Evolutionary conservation across 1,284 basidiomycete genomes (phyloP).

Genomic region (Sanghuangporus weigelae): DNA sequence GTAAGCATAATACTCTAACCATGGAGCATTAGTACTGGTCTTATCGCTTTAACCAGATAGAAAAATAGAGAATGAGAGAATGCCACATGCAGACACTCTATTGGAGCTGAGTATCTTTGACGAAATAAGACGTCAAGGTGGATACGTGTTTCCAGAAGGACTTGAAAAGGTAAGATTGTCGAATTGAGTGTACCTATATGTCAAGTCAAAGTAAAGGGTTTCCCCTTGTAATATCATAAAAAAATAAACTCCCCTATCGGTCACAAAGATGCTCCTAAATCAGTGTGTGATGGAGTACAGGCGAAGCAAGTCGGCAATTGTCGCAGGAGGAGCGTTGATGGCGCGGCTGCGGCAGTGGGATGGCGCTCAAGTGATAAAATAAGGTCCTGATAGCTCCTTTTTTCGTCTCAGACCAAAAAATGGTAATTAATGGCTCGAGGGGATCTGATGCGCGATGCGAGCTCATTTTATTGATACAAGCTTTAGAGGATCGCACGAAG

Average conservation of each 20-base stretch:
- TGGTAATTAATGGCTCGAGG: too few relatives aligned
- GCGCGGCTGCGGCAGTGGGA: not conserved
- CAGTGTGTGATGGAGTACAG: not conserved
- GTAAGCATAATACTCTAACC: not conserved
- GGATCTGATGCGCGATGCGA: too few relatives aligned
- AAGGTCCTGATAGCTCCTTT: not conserved
- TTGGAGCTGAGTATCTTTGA: constrained; percentile 17
- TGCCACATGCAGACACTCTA: constrained; percentile 16
- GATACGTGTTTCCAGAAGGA: constrained; percentile 15
- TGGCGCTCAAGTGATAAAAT: not conserved
- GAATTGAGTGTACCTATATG: not conserved
- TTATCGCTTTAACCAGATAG: constrained; percentile 8
- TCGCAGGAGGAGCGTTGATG: not conserved
- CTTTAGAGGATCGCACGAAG: too few relatives aligned
- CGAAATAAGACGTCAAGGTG: constrained; percentile 16
- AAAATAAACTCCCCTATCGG: too few relatives aligned
- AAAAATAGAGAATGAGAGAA: constrained; percentile 14
- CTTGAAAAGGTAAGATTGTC: constrained; percentile 13
- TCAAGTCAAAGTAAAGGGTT: not conserved
- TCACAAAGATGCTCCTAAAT: too few relatives aligned
- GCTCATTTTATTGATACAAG: too few relatives aligned
- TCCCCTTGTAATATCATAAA: not conserved
- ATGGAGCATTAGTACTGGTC: not conserved
- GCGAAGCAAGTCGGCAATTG: not conserved
- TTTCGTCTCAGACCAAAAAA: not conserved